Evolutionary conservation across 805 yeast species (phyloP), one percentile per base, ranked within the genome.

Genomic region (Torulaspora maleeae): DNA sequence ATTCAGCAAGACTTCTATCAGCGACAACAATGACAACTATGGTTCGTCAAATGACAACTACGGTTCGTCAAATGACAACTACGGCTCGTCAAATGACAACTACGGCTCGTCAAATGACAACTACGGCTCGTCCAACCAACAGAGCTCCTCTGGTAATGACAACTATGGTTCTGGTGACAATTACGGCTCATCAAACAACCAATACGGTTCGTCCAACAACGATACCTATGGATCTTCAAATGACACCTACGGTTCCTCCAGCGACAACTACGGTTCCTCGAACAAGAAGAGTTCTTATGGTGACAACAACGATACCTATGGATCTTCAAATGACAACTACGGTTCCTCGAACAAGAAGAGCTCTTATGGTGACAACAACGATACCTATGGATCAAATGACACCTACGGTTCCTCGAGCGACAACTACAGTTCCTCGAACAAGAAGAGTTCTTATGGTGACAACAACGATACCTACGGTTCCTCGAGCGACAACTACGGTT

Each of bases 361-460:
- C 49, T 58, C 66, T 5, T 62, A 60, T 37, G 67, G 67, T 20
- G 42, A 47, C 53, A 52, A 54, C 45, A 41, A 44, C 29, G 57
- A 54, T 43, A 52, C 58, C 19, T 56, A 57, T 28, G 60, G 64
- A n/a, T 46, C 53, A 38, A 46, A 45, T 42, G 42, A 44, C 39
- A 43, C 54, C 51, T 55, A 56, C 40, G 48, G 50, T 34, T 37
- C 41, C 27, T 47, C 39, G 9, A 45, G 51, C 52, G 42, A 44
- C 41, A 51, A 57, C 19, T 41, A 52, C 45, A 52, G 38, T 44
- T 39, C 42, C 22, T 33, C 33, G 13, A 34, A 41, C 35, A 34
- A 33, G 24, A 17, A 39, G 34, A 37, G 52, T 49, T 43, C 49
- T 2, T 41, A 38, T 27, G 46, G 46, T 33, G 40, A 40, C 16